Conservation (phyloP, 805 yeast species). For the Monosporozyma yasuniensis region DNA sequence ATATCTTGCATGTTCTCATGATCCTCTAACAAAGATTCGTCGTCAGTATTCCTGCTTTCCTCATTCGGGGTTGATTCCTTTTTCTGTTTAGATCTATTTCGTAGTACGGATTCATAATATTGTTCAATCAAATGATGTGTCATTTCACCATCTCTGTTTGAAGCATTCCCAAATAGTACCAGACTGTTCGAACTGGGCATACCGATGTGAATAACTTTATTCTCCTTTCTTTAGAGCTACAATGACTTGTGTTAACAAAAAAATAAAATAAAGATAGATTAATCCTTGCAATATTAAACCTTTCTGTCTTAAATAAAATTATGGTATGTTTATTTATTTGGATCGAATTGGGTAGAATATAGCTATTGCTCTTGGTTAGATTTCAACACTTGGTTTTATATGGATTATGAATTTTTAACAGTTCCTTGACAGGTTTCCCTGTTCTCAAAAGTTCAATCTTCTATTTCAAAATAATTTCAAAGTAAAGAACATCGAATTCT, state of each 20-base stretch:
- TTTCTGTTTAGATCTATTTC: constrained; percentile 1
- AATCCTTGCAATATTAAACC: neutral
- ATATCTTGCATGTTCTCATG: neutral
- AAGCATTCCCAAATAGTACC: neutral
- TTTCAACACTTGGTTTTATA: neutral
- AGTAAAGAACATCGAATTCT: neutral
- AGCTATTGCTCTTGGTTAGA: neutral
- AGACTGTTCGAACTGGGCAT: neutral
- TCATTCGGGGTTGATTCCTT: neutral
- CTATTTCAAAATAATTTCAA: neutral
- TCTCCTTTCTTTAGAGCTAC: neutral
- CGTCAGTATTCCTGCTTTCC: neutral
- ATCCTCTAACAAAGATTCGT: neutral
- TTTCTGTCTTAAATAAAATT: neutral
- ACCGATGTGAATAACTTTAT: neutral
- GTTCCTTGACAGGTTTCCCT: neutral
- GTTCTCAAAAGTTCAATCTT: neutral
- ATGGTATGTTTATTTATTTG: neutral
- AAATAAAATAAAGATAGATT: neutral
- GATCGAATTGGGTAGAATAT: too few relatives aligned
- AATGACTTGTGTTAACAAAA: too few relatives aligned
- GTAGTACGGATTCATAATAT: constrained; percentile 11
- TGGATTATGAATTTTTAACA: neutral
- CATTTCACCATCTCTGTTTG: constrained; percentile 3
- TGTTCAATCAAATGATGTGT: constrained; percentile 17